Evolutionary conservation across 176 grass and related monocot species (phyloP), one percentile per base, ranked within the genome.

Genomic region (Oryza punctata): DNA sequence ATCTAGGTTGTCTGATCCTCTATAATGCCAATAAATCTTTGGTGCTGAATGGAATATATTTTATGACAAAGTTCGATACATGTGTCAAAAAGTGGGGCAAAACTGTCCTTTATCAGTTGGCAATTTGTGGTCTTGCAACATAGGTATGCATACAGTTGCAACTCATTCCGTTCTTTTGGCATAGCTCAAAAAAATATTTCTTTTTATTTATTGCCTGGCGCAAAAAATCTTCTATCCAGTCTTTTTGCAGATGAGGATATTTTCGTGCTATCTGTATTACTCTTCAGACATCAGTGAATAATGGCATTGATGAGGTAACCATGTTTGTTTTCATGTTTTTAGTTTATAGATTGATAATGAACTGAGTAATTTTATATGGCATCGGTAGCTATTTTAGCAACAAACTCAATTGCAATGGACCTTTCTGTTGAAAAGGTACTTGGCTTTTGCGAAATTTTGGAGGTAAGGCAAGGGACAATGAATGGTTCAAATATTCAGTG

Each of bases 1-100:
- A 65, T 81, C n/a, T 66, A 91, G 80, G 78, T 82, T 89, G 41
- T 87, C 93, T 0, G 83, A 96, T 28, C 88, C 96, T 67, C 24
- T 96, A 29, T 91, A 99, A 69, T 99, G 96, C 79, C 96, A 99
- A 79, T 99, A 93, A 85, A 96, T 99, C 73, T 91, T 99, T 79
- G 93, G 96, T 92, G 96, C 93, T 77, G 96, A 94, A 80, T 99
- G 96, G 93, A 96, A 99, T 83, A 99, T 99, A 78, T 96, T 99
- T 49, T 99, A 99, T 79, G 93, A 98, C 60, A 98, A 99, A 33
- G 75, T 77, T 99, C 66, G 96, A 99, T 85, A 99, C 96, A 76
- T 99, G 96, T 87, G 96, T 99, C 4, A 29, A 67, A 99, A 85
- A 94, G 93, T 77, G 93, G 90, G 64, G 93, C 87, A 94, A 92